Conservation (phyloP, 192 early-diverging fungal species). For the Mortierella hygrophila region DNA sequence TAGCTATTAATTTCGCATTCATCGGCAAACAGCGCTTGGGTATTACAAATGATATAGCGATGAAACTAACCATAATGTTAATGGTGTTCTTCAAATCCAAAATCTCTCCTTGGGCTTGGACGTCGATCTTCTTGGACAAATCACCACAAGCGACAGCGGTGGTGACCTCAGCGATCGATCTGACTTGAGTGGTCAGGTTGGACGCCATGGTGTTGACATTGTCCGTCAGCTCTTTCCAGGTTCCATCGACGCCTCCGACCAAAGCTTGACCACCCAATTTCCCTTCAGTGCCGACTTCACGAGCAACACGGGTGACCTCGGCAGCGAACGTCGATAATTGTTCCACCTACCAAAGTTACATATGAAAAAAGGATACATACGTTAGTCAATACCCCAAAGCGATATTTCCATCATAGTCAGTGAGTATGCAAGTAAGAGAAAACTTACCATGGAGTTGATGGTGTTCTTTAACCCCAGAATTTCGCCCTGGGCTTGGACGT, state of each 20-base stretch:
- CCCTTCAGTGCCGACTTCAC: constrained; percentile 27
- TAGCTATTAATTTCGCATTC: too few species aligned
- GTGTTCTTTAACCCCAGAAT: constrained; percentile 17
- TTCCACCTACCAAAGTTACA: too few species aligned
- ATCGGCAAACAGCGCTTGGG: background rate
- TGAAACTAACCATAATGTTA: constrained; percentile 13
- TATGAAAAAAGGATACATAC: too few species aligned
- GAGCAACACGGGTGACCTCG: constrained; percentile 23
- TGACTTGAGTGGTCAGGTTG: constrained; percentile 19
- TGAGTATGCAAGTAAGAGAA: too few species aligned
- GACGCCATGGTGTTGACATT: constrained; percentile 58
- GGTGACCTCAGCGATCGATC: constrained; percentile 30
- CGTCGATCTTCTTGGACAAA: constrained; percentile 22
- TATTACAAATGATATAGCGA: background rate
- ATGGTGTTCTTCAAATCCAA: constrained; percentile 14
- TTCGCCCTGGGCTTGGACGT: constrained; percentile 25
- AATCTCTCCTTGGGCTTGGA: constrained; percentile 25
- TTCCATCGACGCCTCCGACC: constrained; percentile 68
- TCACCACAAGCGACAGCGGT: constrained; percentile 29
- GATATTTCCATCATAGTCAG: too few species aligned
- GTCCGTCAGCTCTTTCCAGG: constrained; percentile 73
- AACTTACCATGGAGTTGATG: constrained; percentile 20
- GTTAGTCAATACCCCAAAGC: too few species aligned
- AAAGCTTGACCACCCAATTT: constrained; percentile 26
- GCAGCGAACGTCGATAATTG: constrained; percentile 1